These are phyloP conservation scores for Curvularia verruculosa DNA, from an alignment of 2,329 filamentous ascomycete genomes.

Conservation along the genomic window DNA sequence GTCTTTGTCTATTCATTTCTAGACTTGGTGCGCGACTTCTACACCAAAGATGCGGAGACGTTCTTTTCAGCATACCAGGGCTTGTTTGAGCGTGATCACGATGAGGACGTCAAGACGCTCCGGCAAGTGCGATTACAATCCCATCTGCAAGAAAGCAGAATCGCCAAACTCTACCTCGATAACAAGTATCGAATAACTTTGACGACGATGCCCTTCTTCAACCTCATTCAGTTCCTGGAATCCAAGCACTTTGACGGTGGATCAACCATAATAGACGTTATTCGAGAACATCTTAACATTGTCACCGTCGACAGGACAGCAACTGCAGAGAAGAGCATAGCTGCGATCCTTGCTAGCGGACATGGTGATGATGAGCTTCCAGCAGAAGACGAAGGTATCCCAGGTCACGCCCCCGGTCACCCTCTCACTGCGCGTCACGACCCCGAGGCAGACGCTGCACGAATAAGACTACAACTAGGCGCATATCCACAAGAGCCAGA, in stretches of 20 bases:
- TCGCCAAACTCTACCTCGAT: slow-evolving; percentile 79
- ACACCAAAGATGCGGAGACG: slow-evolving; percentile 71
- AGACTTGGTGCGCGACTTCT: slow-evolving; percentile 75
- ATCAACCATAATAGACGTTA: slow-evolving; percentile 74
- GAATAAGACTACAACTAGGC: slow-evolving; percentile 72
- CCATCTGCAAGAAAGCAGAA: slow-evolving; percentile 76
- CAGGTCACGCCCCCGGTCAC: slow-evolving; percentile 69
- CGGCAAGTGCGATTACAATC: slow-evolving; percentile 74
- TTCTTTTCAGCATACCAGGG: slow-evolving; percentile 74
- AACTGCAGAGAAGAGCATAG: slow-evolving; percentile 64
- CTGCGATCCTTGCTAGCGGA: slow-evolving; percentile 63
- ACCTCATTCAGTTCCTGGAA: slow-evolving; percentile 86
- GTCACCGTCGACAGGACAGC: slow-evolving; percentile 63
- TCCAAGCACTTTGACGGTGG: slow-evolving; percentile 83
- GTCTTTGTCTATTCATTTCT: slow-evolving; percentile 93
- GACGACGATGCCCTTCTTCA: slow-evolving; percentile 82
- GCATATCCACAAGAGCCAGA: slow-evolving; percentile 83
- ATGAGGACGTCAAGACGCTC: slow-evolving; percentile 79
- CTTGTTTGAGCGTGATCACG: slow-evolving; percentile 76
- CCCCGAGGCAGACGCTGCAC: slow-evolving; percentile 59
- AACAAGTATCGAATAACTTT: slow-evolving; percentile 90
- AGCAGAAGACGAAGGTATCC: slow-evolving; percentile 71
- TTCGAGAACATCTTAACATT: slow-evolving; percentile 67
- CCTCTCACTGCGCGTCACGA: slow-evolving; percentile 65
- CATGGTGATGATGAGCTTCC: slow-evolving; percentile 62